Conservation (phyloP, 768 basidiomycete genomes). For the Lactarius quietus region DNA sequence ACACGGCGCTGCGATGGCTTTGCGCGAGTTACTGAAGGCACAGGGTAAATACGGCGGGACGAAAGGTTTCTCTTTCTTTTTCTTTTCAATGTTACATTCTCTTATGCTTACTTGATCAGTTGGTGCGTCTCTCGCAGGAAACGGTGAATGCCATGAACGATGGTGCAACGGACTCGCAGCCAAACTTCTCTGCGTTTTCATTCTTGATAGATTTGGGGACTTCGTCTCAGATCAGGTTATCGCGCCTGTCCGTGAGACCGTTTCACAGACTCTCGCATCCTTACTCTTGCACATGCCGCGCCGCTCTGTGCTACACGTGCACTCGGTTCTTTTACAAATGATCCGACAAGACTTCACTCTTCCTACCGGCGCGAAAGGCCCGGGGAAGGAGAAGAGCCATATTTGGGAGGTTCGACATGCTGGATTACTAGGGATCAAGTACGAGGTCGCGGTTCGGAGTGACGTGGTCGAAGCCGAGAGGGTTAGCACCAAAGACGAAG, state of each 20-base stretch:
- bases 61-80: slow-evolving; percentile 46
- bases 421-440: slow-evolving; percentile 95
- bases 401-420: slow-evolving; percentile 98
- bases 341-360: slow-evolving; percentile 79
- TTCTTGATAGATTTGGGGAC: slow-evolving; percentile 97
- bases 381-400: slow-evolving; percentile 46
- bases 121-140: slow-evolving; percentile 49
- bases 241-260: slow-evolving; percentile 95
- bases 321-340: slow-evolving; percentile 85
- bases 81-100: slow-evolving; percentile 1
- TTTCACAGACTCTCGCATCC: slow-evolving; percentile 89
- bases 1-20: slow-evolving; percentile 89
- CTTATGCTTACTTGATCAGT: slow-evolving; percentile 37
- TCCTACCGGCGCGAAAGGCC: slow-evolving; percentile 31
- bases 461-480: slow-evolving; percentile 61
- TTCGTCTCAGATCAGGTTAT: slow-evolving; percentile 97
- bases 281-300: slow-evolving; percentile 85
- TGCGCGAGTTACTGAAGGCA: slow-evolving; percentile 80
- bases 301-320: slow-evolving; percentile 75
- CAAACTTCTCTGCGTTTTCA: slow-evolving; percentile 83
- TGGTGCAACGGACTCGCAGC: slow-evolving; percentile 91
- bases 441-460: slow-evolving; percentile 90
- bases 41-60: slow-evolving; percentile 84
- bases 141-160: slow-evolving; percentile 65
- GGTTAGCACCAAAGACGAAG: slow-evolving; percentile 17